A percentile compares a stretch with the other conserved stretches of the same genome.
These are phyloP conservation scores for Hansenula lynferdii DNA, from an alignment of 1,139 yeast genomes.

Conservation along the genomic window DNA sequence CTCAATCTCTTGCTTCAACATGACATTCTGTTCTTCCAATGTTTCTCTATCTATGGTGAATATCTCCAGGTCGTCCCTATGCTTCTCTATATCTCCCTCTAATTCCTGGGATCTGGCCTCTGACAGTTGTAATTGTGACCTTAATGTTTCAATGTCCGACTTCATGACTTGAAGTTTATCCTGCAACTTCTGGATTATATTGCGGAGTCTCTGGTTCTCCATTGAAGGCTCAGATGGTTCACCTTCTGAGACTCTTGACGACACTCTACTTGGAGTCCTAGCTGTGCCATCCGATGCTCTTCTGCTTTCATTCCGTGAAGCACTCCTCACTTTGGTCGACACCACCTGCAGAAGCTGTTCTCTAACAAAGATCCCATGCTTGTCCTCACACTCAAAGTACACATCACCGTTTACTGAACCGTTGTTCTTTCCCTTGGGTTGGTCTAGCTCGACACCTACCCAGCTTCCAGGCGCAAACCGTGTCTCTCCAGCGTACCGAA, in stretches of 20 bases:
- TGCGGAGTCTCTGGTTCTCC: slow-evolving; percentile 24
- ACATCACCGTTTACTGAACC: slow-evolving; percentile 63
- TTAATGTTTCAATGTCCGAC: slow-evolving; percentile 27
- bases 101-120: slow-evolving; percentile 26
- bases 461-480: slow-evolving; percentile 62
- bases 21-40: slow-evolving; percentile 37
- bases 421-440: slow-evolving; percentile 69
- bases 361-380: slow-evolving; percentile 60
- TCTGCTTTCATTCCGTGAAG: neutral
- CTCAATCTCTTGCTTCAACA: slow-evolving; percentile 36
- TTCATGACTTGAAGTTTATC: slow-evolving; percentile 31
- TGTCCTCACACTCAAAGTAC: slow-evolving; percentile 50
- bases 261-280: slow-evolving; percentile 1
- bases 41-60: slow-evolving; percentile 50
- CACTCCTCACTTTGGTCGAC: neutral
- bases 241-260: slow-evolving; percentile 4
- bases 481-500: slow-evolving; percentile 48
- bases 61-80: slow-evolving; percentile 46
- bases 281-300: neutral
- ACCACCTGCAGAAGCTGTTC: slow-evolving; percentile 13
- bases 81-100: slow-evolving; percentile 26
- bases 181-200: slow-evolving; percentile 42
- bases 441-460: slow-evolving; percentile 73
- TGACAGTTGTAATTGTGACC: slow-evolving; percentile 17
- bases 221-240: neutral